Conservation (phyloP, 2,329 filamentous ascomycete species). For the Lachnellula arida region DNA sequence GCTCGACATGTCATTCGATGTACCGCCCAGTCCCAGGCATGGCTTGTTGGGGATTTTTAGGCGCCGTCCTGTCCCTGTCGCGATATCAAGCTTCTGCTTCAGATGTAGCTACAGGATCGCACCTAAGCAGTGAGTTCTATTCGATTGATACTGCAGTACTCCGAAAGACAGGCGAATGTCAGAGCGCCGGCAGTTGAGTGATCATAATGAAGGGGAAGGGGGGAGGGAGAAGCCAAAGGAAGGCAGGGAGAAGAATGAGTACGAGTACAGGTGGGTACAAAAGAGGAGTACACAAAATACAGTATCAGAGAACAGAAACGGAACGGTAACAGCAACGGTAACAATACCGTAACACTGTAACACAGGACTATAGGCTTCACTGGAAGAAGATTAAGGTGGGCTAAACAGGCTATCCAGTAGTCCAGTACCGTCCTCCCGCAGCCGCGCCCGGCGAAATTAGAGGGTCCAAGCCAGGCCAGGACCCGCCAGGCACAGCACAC, state of each 20-base stretch:
- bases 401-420: too few species aligned
- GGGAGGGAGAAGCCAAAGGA: background rate
- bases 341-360: background rate
- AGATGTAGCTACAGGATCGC: background rate
- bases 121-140: background rate
- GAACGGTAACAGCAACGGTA: background rate
- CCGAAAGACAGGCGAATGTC: too few species aligned
- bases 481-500: too few species aligned
- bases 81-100: background rate
- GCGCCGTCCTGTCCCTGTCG: background rate
- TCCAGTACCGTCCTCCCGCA: background rate
- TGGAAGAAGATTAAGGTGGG: background rate
- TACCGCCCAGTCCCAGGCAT: constrained; percentile 5
- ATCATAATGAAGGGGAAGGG: background rate
- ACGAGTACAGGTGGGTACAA: background rate
- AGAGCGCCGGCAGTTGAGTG: too few species aligned
- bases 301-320: too few species aligned
- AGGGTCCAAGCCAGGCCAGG: too few species aligned
- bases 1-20: constrained; percentile 1
- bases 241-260: background rate
- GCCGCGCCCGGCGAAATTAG: too few species aligned
- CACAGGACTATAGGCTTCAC: too few species aligned
- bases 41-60: background rate
- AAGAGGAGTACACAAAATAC: background rate
- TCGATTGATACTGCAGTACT: too few species aligned